phyloP scores from a whole-genome alignment of 2,329 filamentous ascomycete species.

The Colletotrichum orchidophilum region DNA sequence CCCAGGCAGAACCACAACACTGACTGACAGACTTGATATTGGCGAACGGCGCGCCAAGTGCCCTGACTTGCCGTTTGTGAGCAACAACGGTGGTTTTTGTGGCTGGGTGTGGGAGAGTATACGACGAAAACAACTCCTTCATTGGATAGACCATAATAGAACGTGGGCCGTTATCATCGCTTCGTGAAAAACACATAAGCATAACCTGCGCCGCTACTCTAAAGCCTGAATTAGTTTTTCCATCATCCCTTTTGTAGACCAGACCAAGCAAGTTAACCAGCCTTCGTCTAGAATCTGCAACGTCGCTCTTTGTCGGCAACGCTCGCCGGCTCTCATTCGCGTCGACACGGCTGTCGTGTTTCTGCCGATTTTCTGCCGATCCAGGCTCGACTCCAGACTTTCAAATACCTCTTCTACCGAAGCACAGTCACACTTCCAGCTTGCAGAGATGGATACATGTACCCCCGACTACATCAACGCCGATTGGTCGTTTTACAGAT shows the following conservation, averaged over 20 bases:
- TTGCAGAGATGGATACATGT: too few species aligned
- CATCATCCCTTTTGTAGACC: background rate
- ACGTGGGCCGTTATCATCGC: background rate
- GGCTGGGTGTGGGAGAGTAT: background rate
- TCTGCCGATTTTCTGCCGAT: too few species aligned
- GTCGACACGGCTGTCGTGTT: too few species aligned
- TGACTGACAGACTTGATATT: background rate
- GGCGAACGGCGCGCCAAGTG: background rate
- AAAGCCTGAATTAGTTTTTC: background rate
- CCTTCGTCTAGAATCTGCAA: too few species aligned
- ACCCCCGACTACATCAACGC: constrained; percentile 20
- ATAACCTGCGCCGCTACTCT: background rate
- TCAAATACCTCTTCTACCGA: too few species aligned
- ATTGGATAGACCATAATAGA: background rate
- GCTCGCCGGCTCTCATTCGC: too few species aligned
- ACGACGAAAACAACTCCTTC: background rate
- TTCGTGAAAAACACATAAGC: constrained; percentile 4
- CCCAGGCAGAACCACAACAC: background rate
- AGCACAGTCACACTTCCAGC: background rate
- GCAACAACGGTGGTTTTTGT: background rate
- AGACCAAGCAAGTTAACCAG: background rate
- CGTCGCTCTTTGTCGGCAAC: too few species aligned
- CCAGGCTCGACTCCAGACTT: too few species aligned
- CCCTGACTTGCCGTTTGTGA: background rate
- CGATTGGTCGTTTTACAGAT: constrained; percentile 24